Conservation (phyloP, 176 grass and related monocot species). For the Lolium rigidum region DNA sequence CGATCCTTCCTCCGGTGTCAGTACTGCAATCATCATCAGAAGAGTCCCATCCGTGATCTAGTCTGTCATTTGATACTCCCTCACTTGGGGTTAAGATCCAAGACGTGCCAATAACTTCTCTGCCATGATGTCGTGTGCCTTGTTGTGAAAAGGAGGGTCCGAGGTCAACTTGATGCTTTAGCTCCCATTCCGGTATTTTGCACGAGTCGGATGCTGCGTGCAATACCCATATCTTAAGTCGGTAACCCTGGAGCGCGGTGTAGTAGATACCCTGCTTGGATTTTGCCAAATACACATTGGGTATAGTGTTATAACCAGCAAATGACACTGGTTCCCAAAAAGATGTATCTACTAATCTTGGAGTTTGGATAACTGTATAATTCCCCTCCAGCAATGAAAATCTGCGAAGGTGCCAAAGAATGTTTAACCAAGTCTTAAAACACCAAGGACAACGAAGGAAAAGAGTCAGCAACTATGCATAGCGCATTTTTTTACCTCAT, state of each 20-base stretch:
- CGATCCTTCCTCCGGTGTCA: neutral
- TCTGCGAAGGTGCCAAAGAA: neutral
- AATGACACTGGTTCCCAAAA: neutral
- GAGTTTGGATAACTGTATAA: constrained; percentile 10
- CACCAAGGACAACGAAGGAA: too few species aligned
- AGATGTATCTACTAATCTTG: neutral
- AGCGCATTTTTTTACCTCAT: neutral
- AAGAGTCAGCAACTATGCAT: too few species aligned
- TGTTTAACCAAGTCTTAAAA: neutral
- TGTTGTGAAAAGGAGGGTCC: neutral
- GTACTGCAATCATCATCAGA: neutral
- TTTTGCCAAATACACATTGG: constrained; percentile 4
- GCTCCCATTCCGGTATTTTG: constrained; percentile 2
- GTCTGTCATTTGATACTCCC: neutral
- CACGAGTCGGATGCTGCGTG: neutral
- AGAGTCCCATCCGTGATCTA: neutral
- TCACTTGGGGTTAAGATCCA: neutral
- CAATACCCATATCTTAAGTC: neutral
- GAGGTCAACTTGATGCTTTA: constrained; percentile 6
- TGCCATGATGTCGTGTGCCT: neutral
- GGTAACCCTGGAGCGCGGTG: neutral
- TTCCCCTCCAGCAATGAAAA: neutral
- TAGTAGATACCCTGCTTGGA: constrained; percentile 18
- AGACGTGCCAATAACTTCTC: neutral
- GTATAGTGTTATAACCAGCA: too few species aligned